Evolutionary conservation across 768 basidiomycete species (phyloP).

Genomic region (Termitomyces bulborhizus): DNA sequence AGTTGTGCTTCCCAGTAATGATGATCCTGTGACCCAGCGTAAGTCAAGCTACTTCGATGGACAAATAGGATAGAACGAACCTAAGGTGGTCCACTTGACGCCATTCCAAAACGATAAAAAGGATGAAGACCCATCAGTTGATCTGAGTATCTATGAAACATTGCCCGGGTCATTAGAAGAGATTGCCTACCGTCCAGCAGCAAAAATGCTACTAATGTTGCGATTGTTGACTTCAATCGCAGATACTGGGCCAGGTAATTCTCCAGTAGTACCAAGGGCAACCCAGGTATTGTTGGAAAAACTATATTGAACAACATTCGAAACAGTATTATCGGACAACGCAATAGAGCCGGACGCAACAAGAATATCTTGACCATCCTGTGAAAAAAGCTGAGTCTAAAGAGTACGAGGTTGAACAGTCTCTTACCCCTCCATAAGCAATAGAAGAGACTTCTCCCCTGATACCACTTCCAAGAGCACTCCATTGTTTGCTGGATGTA

Average conservation of each 20-base stretch:
- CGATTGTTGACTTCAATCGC: slow-evolving; percentile 81
- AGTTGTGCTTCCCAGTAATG: slow-evolving; percentile 49
- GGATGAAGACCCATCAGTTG: slow-evolving; percentile 51
- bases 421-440: slow-evolving; percentile 72
- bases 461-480: slow-evolving; percentile 70
- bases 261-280: slow-evolving; percentile 48
- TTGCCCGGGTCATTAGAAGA: background rate
- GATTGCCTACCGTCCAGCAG: slow-evolving; percentile 72
- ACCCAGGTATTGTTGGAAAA: slow-evolving; percentile 75
- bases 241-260: slow-evolving; percentile 85
- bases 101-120: slow-evolving; percentile 90
- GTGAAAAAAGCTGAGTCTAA: background rate
- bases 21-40: slow-evolving; percentile 37
- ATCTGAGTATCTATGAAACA: slow-evolving; percentile 24
- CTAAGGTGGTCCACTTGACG: slow-evolving; percentile 59
- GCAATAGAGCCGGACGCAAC: slow-evolving; percentile 78
- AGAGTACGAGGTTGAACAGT: background rate
- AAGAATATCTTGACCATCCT: slow-evolving; percentile 64
- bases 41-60: background rate
- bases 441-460: slow-evolving; percentile 77
- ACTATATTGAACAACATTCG: slow-evolving; percentile 70
- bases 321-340: slow-evolving; percentile 52
- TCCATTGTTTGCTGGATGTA: slow-evolving; percentile 68
- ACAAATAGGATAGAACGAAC: slow-evolving; percentile 27
- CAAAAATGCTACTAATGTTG: slow-evolving; percentile 82